Conservation (phyloP, 768 basidiomycete species). For the Pholiota microspora region DNA sequence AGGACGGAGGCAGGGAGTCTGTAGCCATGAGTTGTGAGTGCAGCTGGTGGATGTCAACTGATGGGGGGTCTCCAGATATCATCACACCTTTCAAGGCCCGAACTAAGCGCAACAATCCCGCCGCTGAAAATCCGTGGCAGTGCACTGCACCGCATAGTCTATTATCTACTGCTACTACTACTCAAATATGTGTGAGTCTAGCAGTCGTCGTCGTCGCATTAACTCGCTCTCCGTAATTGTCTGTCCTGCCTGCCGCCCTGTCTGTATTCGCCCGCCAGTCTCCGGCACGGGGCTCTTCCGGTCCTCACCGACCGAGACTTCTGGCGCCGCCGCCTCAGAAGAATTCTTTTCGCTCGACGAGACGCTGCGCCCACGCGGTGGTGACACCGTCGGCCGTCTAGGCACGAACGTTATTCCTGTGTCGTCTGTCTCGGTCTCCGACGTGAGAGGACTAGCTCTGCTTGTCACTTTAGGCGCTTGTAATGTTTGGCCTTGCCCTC, state of each 20-base stretch:
- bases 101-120: slow-evolving; percentile 11
- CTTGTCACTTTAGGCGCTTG: slow-evolving; percentile 15
- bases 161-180: slow-evolving; percentile 20
- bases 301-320: not conserved
- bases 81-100: slow-evolving; percentile 15
- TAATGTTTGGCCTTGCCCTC: slow-evolving; percentile 3
- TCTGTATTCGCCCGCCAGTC: no score
- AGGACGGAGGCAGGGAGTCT: slow-evolving; percentile 27
- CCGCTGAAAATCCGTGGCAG: slow-evolving; percentile 30
- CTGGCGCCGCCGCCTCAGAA: slow-evolving; percentile 8
- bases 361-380: not conserved
- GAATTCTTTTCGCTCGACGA: not conserved
- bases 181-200: slow-evolving; percentile 70
- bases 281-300: not conserved
- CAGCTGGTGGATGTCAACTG: slow-evolving; percentile 19
- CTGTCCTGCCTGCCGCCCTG: slow-evolving; percentile 51
- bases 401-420: slow-evolving; percentile 70
- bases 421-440: slow-evolving; percentile 65
- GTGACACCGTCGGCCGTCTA: slow-evolving; percentile 29
- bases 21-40: slow-evolving; percentile 33
- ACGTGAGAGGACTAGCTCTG: slow-evolving; percentile 22
- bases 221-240: slow-evolving; percentile 77
- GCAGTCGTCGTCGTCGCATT: slow-evolving; percentile 73
- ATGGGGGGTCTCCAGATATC: slow-evolving; percentile 25
- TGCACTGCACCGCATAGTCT: slow-evolving; percentile 30